Evolutionary conservation across 176 grass and related monocot genomes (phyloP).

Genomic region (Eleusine indica): DNA sequence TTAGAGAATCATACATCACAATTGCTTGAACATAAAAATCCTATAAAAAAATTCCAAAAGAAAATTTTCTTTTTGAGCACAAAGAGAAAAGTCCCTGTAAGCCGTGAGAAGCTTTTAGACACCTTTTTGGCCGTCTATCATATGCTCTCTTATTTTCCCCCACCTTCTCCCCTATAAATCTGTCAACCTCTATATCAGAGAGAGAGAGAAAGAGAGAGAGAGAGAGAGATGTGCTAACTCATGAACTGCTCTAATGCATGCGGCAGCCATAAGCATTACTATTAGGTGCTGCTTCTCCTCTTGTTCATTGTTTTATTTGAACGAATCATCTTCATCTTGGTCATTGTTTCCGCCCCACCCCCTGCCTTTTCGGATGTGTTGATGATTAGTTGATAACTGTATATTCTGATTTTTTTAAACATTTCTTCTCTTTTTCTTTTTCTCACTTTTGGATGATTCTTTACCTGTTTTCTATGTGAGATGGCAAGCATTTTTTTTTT

Average conservation of each 20-base stretch:
- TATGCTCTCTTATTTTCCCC: neutral
- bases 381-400: conserved; percentile 41
- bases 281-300: conserved; percentile 45
- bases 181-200: conserved; percentile 38
- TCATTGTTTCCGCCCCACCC: conserved; percentile 16
- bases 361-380: conserved; percentile 13
- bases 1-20: neutral
- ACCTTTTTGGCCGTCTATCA: conserved; percentile 52
- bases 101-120: conserved; percentile 28
- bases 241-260: conserved; percentile 44
- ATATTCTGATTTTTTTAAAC: neutral
- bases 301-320: conserved; percentile 29
- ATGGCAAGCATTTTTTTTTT: conserved; percentile 27
- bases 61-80: conserved; percentile 3
- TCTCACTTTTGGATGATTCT: conserved; percentile 27
- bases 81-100: conserved; percentile 25
- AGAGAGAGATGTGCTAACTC: conserved; percentile 37
- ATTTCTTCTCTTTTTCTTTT: neutral
- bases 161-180: conserved; percentile 43
- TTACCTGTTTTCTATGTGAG: conserved; percentile 15
- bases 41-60: neutral
- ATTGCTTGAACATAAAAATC: neutral
- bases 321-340: conserved; percentile 28
- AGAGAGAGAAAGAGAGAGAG: conserved; percentile 28
- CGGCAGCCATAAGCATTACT: conserved; percentile 30